These are phyloP conservation scores for Tetrahymena thermophila DNA, from an alignment of 73 alveolate genomes.

Conservation along the genomic window DNA sequence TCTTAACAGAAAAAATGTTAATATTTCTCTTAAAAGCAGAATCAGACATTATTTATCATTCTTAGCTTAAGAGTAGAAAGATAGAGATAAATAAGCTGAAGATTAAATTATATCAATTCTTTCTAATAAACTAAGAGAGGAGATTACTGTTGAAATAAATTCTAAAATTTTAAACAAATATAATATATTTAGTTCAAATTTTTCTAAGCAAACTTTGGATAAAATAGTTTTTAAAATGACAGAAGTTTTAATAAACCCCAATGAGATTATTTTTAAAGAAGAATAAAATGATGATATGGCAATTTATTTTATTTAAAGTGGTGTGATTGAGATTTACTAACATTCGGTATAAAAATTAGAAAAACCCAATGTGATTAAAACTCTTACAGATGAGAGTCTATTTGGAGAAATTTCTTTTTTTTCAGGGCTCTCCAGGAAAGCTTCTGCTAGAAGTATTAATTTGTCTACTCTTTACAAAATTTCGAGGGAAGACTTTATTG, in stretches of 20 bases:
- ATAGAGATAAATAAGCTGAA: neutral
- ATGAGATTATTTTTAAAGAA: neutral
- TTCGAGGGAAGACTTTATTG: slow-evolving; percentile 3
- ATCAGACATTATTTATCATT: neutral
- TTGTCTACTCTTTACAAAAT: slow-evolving; percentile 2
- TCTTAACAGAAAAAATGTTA: neutral
- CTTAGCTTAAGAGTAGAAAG: neutral
- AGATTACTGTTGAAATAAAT: neutral
- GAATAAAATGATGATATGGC: neutral
- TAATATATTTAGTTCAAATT: neutral
- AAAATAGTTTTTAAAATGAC: neutral
- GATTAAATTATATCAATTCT: neutral
- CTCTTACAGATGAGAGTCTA: neutral
- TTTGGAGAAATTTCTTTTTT: slow-evolving; percentile 27
- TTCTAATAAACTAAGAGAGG: neutral
- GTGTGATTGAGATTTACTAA: neutral
- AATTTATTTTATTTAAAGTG: neutral
- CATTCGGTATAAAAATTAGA: neutral
- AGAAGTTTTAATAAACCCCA: neutral
- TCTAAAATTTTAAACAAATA: neutral
- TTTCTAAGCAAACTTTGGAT: neutral
- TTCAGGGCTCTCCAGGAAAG: slow-evolving; percentile 11
- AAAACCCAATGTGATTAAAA: neutral
- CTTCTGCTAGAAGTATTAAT: slow-evolving; percentile 6
- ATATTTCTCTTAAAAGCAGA: neutral